Base-by-base conservation (phyloP, 164 flowering plant species). In the Malania oleifera region DNA sequence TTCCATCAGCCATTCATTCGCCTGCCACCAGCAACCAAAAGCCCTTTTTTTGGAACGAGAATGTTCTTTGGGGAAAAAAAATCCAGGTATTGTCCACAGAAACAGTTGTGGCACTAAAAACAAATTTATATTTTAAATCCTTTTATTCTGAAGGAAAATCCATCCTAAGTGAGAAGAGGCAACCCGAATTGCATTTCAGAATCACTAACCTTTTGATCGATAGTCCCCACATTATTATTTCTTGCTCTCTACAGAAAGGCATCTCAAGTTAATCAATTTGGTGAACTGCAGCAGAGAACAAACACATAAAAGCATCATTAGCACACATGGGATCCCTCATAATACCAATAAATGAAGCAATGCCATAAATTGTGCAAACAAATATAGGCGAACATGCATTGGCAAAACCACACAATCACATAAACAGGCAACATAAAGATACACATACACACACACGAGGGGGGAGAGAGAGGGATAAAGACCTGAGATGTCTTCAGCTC, bases 401-500 rank as follows among this genome's bases (percentile, higher is more conserved):
- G 26, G 15, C 34, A 22, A 9, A 19, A 15, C 35, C 17, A 15
- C 3, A 37, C 28, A 54, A 18, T 13, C 34, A 54, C 8, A 27
- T 6, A 14, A 17, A 55, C n/a, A n/a, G n/a, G n/a, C n/a, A n/a
- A n/a, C n/a, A n/a, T 22, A 43, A 1, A 43, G 12, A n/a, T 10
- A 18, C 46, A 43, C 2, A 0, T 5, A 17, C 20, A 17, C 46
- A 2, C 2, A 43, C 14, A 3, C n/a, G 5, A 4, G 18, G 22
- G 12, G 7, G 5, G 20, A 55, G 9, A 61, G 34, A 52, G 5
- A 59, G 31, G 12, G 52, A 20, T 25, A 46, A 26, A 46, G 26
- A 90, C 98, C 98, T 89, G 98, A 48, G 97, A 90, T 60, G 82
- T 82, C 78, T 93, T 89, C 45, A 89, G 87, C 62, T 93, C 96